These are phyloP conservation scores for Biancaea sappan DNA, from an alignment of 306 rosid species.

Conservation along the genomic window DNA sequence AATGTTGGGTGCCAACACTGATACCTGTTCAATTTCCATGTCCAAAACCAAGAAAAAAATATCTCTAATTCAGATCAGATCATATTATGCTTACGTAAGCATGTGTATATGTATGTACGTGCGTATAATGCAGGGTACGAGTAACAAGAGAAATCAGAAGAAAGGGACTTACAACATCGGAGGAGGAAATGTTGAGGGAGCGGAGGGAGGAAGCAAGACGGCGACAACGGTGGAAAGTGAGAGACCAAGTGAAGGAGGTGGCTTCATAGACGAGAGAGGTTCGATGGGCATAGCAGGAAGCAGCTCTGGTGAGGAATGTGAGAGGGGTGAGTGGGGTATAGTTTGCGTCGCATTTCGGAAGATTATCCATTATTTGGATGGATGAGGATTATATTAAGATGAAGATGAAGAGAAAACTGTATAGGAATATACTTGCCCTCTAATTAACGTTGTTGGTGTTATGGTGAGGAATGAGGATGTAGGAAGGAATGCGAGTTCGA, in stretches of 20 bases:
- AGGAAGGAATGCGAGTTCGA: no score
- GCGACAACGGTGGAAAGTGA: conserved; percentile 73
- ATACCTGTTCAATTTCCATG: conserved; percentile 46
- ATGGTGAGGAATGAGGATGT: no score
- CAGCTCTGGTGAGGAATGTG: conserved; percentile 69
- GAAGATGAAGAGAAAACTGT: no score
- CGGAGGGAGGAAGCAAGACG: conserved; percentile 86
- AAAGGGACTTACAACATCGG: conserved; percentile 72
- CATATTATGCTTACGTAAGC: no score
- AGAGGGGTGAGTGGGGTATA: conserved; percentile 68
- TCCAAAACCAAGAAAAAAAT: no score
- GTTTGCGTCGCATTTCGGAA: conserved; percentile 67
- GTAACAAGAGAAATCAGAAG: no score
- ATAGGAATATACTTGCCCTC: no score
- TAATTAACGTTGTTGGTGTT: no score
- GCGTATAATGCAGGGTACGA: no score
- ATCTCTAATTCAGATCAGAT: no score
- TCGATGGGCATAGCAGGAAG: conserved; percentile 58
- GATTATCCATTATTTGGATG: conserved; percentile 70
- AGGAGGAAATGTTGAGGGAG: conserved; percentile 53
- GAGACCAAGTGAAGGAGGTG: conserved; percentile 77
- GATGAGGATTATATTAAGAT: no score
- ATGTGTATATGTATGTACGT: no score
- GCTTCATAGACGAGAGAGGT: conserved; percentile 62
- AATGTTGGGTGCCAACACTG: conserved; percentile 84